phyloP scores from a whole-genome alignment of 805 yeast genomes.

The Candida suzukii region DNA sequence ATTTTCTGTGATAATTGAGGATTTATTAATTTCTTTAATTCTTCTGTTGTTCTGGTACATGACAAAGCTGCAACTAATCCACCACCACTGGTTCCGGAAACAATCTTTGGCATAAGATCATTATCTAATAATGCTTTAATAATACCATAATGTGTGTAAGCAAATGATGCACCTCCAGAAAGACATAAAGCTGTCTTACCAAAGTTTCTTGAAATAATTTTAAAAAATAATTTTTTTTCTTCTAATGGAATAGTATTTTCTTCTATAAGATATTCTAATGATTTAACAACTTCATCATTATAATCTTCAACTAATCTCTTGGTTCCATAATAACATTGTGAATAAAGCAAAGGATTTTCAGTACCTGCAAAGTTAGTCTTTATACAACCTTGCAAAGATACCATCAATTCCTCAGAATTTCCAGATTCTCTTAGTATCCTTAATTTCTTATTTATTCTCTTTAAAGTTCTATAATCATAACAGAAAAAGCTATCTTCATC shows the following conservation, averaged over 20 bases:
- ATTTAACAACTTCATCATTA: slow-evolving; percentile 41
- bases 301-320: slow-evolving; percentile 51
- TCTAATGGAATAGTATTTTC: slow-evolving; percentile 29
- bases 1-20: slow-evolving; percentile 59
- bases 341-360: slow-evolving; percentile 63
- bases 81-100: slow-evolving; percentile 80
- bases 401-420: slow-evolving; percentile 39
- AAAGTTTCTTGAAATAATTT: slow-evolving; percentile 51
- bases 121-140: slow-evolving; percentile 63
- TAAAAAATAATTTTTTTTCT: slow-evolving; percentile 46
- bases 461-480: slow-evolving; percentile 60
- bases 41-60: slow-evolving; percentile 64
- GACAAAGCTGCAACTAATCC: slow-evolving; percentile 70
- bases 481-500: slow-evolving; percentile 52
- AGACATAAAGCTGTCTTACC: slow-evolving; percentile 69
- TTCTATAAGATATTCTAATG: slow-evolving; percentile 37
- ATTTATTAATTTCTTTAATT: slow-evolving; percentile 44
- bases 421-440: slow-evolving; percentile 23
- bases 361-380: slow-evolving; percentile 74
- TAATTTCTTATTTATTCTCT: slow-evolving; percentile 39
- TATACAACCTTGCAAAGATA: slow-evolving; percentile 57
- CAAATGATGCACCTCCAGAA: slow-evolving; percentile 76
- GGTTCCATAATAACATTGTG: slow-evolving; percentile 73
- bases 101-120: slow-evolving; percentile 57
- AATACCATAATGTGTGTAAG: slow-evolving; percentile 73